Conservation (phyloP, 2,329 filamentous ascomycete species). For the Emmonsiellopsis sp. region DNA sequence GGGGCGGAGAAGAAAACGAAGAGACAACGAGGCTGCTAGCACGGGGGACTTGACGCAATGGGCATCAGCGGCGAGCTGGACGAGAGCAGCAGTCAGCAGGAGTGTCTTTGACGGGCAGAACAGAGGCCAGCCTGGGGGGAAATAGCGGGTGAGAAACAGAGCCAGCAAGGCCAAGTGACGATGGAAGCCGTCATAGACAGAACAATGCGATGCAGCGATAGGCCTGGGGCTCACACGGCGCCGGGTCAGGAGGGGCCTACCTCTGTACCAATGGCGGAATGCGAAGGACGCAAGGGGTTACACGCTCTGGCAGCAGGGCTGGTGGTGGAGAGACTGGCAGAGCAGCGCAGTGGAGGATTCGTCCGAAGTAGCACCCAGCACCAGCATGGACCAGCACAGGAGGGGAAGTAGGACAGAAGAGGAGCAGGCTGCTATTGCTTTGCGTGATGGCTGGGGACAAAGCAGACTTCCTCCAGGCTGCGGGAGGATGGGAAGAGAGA, state of each 20-base stretch:
- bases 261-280: neutral
- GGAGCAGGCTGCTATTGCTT: neutral
- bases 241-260: neutral
- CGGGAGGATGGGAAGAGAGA: neutral
- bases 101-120: neutral
- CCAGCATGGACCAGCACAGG: neutral
- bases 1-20: neutral
- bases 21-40: neutral
- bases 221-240: neutral
- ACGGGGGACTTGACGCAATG: neutral
- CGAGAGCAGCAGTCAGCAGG: neutral
- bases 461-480: neutral
- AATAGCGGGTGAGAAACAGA: neutral
- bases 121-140: neutral
- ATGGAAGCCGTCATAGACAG: neutral
- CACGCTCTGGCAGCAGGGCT: conserved; percentile 4
- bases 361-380: neutral
- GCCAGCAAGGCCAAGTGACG: conserved; percentile 2
- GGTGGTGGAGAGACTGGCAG: conserved; percentile 15
- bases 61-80: neutral
- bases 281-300: neutral
- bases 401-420: conserved; percentile 1
- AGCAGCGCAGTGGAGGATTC: conserved; percentile 11
- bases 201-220: neutral
- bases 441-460: neutral